Conservation (phyloP, 805 yeast species). For the Nakazawaea ambrosiae region DNA sequence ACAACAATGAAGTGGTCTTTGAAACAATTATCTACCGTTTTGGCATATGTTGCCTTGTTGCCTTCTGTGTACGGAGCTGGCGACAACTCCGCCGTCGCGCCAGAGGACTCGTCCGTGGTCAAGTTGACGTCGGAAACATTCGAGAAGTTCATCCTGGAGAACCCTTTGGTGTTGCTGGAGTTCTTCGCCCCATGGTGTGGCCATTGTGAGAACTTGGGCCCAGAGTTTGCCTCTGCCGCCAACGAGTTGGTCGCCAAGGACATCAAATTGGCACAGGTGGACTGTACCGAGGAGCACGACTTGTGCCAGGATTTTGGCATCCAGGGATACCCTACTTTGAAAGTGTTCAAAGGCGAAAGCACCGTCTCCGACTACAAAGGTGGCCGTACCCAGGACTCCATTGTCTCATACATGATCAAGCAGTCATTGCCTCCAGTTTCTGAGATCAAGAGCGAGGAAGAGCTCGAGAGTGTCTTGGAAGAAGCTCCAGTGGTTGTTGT, state of each 20-base stretch:
- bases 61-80: constrained; percentile 23
- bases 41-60: constrained; percentile 7
- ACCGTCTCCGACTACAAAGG: constrained; percentile 68
- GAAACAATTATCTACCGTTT: constrained; percentile 8
- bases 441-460: constrained; percentile 37
- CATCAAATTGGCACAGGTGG: constrained; percentile 75
- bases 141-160: constrained; percentile 54
- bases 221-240: constrained; percentile 72
- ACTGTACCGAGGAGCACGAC: constrained; percentile 73
- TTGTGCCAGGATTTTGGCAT: constrained; percentile 63
- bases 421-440: constrained; percentile 75
- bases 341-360: constrained; percentile 55
- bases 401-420: constrained; percentile 71
- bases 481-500: constrained; percentile 49
- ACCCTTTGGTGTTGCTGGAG: constrained; percentile 79
- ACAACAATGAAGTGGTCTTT: constrained; percentile 8
- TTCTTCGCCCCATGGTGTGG: constrained; percentile 99
- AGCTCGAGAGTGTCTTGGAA: constrained; percentile 41
- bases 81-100: constrained; percentile 59
- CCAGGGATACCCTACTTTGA: constrained; percentile 81
- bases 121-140: constrained; percentile 65
- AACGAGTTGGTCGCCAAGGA: constrained; percentile 50
- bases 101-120: constrained; percentile 82
- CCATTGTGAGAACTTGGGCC: constrained; percentile 84
- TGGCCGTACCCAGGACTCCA: constrained; percentile 74